Conservation (phyloP, 371 early-diverging fungal species). For the Lichtheimia ramosa region DNA sequence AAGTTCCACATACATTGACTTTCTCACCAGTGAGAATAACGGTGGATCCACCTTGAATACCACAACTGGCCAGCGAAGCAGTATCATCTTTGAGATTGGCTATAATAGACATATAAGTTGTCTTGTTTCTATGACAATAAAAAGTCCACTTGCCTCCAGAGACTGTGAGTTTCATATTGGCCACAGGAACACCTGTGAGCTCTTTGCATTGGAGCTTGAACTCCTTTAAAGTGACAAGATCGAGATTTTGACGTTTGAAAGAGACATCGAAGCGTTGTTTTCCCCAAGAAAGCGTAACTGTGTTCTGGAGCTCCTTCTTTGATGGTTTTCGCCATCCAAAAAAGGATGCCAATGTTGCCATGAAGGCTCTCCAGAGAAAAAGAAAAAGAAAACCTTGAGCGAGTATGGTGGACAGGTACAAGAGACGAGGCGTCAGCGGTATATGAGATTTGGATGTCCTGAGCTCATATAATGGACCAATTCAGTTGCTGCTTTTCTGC, state of each 20-base stretch:
- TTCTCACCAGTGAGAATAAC: slow-evolving; percentile 55
- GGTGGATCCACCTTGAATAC: slow-evolving; percentile 49
- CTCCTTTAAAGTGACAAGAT: slow-evolving; percentile 39
- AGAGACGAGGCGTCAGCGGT: no score
- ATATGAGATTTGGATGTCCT: no score
- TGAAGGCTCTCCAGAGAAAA: slow-evolving; percentile 24
- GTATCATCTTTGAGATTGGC: slow-evolving; percentile 66
- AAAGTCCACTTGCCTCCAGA: slow-evolving; percentile 38
- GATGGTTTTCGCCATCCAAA: slow-evolving; percentile 38
- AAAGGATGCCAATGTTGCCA: slow-evolving; percentile 35
- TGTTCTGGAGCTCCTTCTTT: slow-evolving; percentile 31
- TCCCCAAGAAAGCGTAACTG: slow-evolving; percentile 35
- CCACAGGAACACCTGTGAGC: slow-evolving; percentile 45
- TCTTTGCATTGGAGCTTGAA: slow-evolving; percentile 41
- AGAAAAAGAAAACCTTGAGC: slow-evolving; percentile 4
- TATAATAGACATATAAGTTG: slow-evolving; percentile 3
- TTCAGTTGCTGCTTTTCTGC: no score
- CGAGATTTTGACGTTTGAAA: slow-evolving; percentile 37
- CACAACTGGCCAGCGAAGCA: slow-evolving; percentile 55
- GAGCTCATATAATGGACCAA: no score
- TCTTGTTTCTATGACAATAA: not conserved
- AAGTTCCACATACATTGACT: slow-evolving; percentile 45
- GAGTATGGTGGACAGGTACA: slow-evolving; percentile 7
- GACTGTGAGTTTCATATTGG: slow-evolving; percentile 42
- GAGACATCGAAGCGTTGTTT: slow-evolving; percentile 28